Percentiles rank a stretch among this genome's conserved stretches.
These are phyloP conservation scores for Phytophthora pistaciae DNA, from an alignment of 352 stramenopile genomes.

Conservation along the genomic window DNA sequence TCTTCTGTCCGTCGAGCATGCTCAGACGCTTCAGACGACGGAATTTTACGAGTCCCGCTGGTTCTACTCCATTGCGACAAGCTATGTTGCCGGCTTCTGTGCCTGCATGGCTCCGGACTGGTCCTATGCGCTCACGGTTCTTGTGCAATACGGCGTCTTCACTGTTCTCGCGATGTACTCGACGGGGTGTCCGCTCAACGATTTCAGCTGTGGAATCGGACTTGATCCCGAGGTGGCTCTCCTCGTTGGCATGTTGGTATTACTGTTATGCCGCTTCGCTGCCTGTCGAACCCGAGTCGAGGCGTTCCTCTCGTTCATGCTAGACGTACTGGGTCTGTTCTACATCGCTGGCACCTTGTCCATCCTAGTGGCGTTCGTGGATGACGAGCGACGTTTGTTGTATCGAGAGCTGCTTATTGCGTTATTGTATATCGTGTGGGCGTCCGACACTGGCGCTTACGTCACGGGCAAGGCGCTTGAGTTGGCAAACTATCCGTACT, in stretches of 20 bases:
- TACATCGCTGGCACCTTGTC: slow-evolving; percentile 66
- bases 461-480: slow-evolving; percentile 91
- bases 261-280: slow-evolving; percentile 49
- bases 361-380: slow-evolving; percentile 61
- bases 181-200: slow-evolving; percentile 58
- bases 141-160: slow-evolving; percentile 56
- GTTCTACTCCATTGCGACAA: slow-evolving; percentile 49
- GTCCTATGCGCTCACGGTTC: slow-evolving; percentile 45
- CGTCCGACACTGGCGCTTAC: slow-evolving; percentile 94
- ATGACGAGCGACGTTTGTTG: slow-evolving; percentile 51
- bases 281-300: slow-evolving; percentile 25
- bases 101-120: slow-evolving; percentile 56
- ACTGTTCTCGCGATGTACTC: slow-evolving; percentile 62
- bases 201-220: slow-evolving; percentile 50
- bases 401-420: slow-evolving; percentile 69
- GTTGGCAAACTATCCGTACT: slow-evolving; percentile 81
- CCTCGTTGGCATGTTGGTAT: slow-evolving; percentile 38
- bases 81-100: slow-evolving; percentile 43
- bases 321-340: slow-evolving; percentile 62
- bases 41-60: slow-evolving; percentile 59
- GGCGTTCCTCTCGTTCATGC: slow-evolving; percentile 49
- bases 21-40: slow-evolving; percentile 42
- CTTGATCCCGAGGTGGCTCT: slow-evolving; percentile 43
- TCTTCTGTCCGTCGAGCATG: slow-evolving; percentile 31
- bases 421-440: slow-evolving; percentile 74